Evolutionary conservation across 768 basidiomycete species (phyloP), one percentile per base, ranked within the genome.

Genomic region (Thelephora aurantiotincta): DNA sequence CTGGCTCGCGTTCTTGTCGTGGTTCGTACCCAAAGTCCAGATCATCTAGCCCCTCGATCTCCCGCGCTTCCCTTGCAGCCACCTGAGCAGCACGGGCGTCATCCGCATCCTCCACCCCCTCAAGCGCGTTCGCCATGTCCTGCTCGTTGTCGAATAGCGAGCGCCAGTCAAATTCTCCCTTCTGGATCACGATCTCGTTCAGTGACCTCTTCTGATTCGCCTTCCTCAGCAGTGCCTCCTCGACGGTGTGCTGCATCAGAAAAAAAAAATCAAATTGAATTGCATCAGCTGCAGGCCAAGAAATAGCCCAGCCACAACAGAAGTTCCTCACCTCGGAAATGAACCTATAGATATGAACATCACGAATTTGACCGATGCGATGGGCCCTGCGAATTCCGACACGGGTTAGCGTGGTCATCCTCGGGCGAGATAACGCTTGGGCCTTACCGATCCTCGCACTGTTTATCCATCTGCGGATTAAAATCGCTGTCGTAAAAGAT

Each of bases 401-500:
- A 37, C 35, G 48, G 41, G 33, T 57, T 46, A 52, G 33, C 38
- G 34, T 37, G 23, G n/a, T 26, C 2, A 13, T 12, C 6, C 2
- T 30, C 26, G 26, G 9, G 9, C 9, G 26, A 30, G 26, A 30
- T 30, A 30, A 30, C 26, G 26, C 9, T 41, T 41, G 37, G 3
- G n/a, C 55, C 74, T 51, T 58, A 82, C 81, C 84, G 73, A 63
- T 97, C 94, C 64, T 93, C 89, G 55, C 96, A 97, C 60, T 99
- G 94, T 41, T 85, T 71, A 61, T 99, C 94, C 87, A 94, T 96
- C 61, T 96, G 93, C 0, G 93, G 93, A 56, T 90, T 91, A 70
- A 94, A 96, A 62, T 96, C 92, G 51, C 88, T 89, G 59, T 97
- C 94, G 58, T 94, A 98, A 63, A 99, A 93, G 47, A 99, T 77